A percentile compares a stretch with the other conserved stretches of the same genome.
phyloP scores from a whole-genome alignment of 1,284 basidiomycete species.

The Tausonia pullulans region DNA sequence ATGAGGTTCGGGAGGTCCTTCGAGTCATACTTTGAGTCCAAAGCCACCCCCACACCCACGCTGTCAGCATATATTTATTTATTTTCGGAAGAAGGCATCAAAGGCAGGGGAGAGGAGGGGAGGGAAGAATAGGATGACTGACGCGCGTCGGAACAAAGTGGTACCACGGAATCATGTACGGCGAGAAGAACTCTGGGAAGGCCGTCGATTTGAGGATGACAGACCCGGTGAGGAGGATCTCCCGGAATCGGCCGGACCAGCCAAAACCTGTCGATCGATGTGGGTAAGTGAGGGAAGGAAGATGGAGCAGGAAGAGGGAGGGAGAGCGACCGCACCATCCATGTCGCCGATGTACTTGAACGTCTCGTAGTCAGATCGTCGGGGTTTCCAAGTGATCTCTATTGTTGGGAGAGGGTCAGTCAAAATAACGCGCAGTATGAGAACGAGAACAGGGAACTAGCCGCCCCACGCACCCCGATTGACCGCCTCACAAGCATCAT shows the following conservation, averaged over 20 bases:
- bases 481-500: not conserved
- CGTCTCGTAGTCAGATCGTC: not conserved
- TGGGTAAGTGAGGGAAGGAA: not conserved
- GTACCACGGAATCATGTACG: conserved; percentile 21
- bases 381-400: not conserved
- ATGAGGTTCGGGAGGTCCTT: conserved; percentile 29
- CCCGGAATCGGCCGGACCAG: conserved; percentile 19
- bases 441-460: no score
- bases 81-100: no score
- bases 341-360: conserved; percentile 1
- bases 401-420: not conserved
- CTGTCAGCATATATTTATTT: no score
- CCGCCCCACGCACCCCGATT: not conserved
- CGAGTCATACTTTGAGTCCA: conserved; percentile 20
- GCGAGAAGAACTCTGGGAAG: conserved; percentile 25
- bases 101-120: not conserved
- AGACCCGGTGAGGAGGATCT: conserved; percentile 19
- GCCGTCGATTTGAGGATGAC: conserved; percentile 24
- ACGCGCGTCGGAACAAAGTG: conserved; percentile 22
- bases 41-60: no score
- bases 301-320: no score
- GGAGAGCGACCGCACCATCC: not conserved
- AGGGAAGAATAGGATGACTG: conserved; percentile 21
- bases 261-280: not conserved
- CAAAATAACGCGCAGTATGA: not conserved